Evolutionary conservation across 202 grass and related monocot species (phyloP).

Genomic region (Carex arenaria): DNA sequence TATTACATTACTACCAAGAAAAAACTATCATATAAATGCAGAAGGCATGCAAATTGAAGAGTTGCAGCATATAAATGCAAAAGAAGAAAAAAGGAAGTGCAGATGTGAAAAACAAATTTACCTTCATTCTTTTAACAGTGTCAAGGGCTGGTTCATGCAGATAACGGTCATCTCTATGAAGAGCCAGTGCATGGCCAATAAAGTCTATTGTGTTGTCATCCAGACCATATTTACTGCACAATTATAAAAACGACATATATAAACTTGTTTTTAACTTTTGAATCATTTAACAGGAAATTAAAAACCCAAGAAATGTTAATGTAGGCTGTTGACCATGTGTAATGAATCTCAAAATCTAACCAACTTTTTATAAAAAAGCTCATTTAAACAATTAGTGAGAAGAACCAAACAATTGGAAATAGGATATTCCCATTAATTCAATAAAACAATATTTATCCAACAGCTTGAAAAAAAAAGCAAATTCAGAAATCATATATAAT

Average conservation of each 20-base stretch:
- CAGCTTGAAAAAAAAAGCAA: conserved; percentile 12
- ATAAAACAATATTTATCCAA: conserved; percentile 4
- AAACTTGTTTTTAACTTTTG: not conserved
- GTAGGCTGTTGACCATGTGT: not conserved
- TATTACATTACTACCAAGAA: not conserved
- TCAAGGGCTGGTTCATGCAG: conserved; percentile 78
- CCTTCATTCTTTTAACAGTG: conserved; percentile 91
- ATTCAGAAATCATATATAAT: not conserved
- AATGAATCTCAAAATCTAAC: not conserved
- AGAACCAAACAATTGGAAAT: not conserved
- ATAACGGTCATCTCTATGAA: conserved; percentile 81
- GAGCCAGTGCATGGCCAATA: conserved; percentile 88
- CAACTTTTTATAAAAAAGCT: not conserved
- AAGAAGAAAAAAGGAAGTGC: not conserved
- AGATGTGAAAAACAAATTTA: conserved; percentile 14
- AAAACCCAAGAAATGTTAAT: not conserved
- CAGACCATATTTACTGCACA: conserved; percentile 80
- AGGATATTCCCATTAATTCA: not conserved
- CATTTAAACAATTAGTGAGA: not conserved
- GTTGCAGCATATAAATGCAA: not conserved
- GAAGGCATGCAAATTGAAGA: not conserved
- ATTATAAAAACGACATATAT: not conserved
- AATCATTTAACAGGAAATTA: not conserved
- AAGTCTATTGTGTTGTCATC: conserved; percentile 95
- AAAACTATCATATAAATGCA: not conserved